Percentiles rank a stretch among this genome's conserved stretches.
Conservation (phyloP, 1,284 basidiomycete genomes). For the Rhodofomes roseus region DNA sequence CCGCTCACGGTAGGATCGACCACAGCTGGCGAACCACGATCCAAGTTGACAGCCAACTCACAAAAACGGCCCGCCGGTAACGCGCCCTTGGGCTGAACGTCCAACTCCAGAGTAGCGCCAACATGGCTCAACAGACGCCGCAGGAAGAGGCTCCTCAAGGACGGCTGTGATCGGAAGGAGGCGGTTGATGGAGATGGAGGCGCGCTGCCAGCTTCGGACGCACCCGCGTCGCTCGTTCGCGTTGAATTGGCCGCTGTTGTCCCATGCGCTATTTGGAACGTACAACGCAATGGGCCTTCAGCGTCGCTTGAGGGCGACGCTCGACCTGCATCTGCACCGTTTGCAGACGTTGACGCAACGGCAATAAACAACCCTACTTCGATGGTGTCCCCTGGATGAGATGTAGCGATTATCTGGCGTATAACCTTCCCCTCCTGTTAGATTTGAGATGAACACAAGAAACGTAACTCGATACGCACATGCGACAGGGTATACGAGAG, state of each 20-base stretch:
- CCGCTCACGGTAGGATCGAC: slow-evolving; percentile 29
- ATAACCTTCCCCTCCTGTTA: slow-evolving; percentile 54
- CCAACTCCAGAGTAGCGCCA: slow-evolving; percentile 54
- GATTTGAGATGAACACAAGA: slow-evolving; percentile 11
- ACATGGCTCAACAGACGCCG: slow-evolving; percentile 65
- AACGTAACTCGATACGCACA: slow-evolving; percentile 48
- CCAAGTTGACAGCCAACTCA: slow-evolving; percentile 51
- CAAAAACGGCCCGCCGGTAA: slow-evolving; percentile 44
- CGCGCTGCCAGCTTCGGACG: neutral
- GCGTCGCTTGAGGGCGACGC: slow-evolving; percentile 20
- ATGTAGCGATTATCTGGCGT: slow-evolving; percentile 75
- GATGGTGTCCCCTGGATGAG: slow-evolving; percentile 75
- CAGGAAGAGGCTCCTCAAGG: slow-evolving; percentile 60
- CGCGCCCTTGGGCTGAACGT: slow-evolving; percentile 39
- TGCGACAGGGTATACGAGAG: slow-evolving; percentile 78
- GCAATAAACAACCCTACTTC: slow-evolving; percentile 82
- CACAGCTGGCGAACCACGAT: slow-evolving; percentile 45
- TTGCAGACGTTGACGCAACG: neutral
- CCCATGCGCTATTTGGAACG: slow-evolving; percentile 54
- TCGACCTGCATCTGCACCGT: slow-evolving; percentile 5
- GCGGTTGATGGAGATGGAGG: slow-evolving; percentile 7
- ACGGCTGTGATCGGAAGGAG: slow-evolving; percentile 43
- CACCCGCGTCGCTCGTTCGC: neutral
- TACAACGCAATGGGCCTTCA: slow-evolving; percentile 39
- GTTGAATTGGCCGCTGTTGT: slow-evolving; percentile 20